Conservation (phyloP, 495 filamentous ascomycete species). For the Talaromyces liani region DNA sequence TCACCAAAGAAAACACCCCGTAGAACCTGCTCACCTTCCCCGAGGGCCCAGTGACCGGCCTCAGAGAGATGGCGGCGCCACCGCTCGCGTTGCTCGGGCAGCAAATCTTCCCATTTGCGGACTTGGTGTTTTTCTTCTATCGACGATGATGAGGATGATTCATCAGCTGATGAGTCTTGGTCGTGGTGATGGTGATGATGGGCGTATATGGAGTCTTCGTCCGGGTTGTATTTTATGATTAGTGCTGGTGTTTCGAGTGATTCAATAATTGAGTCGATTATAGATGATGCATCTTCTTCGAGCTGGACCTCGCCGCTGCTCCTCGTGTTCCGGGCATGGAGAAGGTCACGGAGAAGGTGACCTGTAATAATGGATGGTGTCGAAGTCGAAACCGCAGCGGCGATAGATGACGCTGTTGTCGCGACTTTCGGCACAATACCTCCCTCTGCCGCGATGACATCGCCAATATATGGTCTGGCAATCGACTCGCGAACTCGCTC, state of each 20-base stretch:
- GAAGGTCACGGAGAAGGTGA: constrained; percentile 12
- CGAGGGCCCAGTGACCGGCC: constrained; percentile 66
- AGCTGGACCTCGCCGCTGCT: neutral
- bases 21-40: constrained; percentile 65
- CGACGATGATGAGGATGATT: neutral
- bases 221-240: constrained; percentile 4
- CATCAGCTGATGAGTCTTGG: constrained; percentile 8
- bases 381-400: neutral
- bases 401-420: constrained; percentile 2
- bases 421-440: constrained; percentile 5
- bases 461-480: constrained; percentile 23
- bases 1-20: constrained; percentile 70
- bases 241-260: neutral
- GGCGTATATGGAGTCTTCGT: constrained; percentile 2
- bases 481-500: constrained; percentile 23
- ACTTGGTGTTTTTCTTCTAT: constrained; percentile 14
- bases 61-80: constrained; percentile 66
- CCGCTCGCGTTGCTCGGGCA: constrained; percentile 42
- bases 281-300: neutral
- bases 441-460: constrained; percentile 2
- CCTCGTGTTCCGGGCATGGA: constrained; percentile 9
- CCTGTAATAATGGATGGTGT: neutral
- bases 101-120: constrained; percentile 62
- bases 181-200: neutral
- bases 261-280: neutral